phyloP scores from a whole-genome alignment of 2,329 filamentous ascomycete species.

The Keithomyces neogunnii region DNA sequence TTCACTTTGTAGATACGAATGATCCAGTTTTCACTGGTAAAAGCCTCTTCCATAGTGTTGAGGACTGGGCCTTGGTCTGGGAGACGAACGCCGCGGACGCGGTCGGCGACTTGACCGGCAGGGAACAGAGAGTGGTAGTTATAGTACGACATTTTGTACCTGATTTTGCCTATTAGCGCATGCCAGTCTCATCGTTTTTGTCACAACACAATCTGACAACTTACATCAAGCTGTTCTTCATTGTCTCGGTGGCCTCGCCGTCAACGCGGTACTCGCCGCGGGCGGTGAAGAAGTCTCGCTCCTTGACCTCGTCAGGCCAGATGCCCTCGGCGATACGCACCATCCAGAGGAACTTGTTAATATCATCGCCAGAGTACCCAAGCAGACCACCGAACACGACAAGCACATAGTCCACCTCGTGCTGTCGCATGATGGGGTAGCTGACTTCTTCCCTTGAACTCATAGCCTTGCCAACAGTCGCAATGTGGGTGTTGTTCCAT shows the following conservation, averaged over 20 bases:
- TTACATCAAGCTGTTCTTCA: conserved; percentile 99
- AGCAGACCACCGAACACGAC: conserved; percentile 93
- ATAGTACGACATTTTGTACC: conserved; percentile 99
- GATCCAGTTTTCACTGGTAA: conserved; percentile 99
- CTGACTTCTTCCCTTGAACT: conserved; percentile 94
- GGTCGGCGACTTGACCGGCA: conserved; percentile 78
- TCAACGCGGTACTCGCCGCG: conserved; percentile 95
- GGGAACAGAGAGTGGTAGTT: conserved; percentile 93
- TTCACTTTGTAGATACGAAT: conserved; percentile 99
- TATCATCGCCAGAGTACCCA: conserved; percentile 96
- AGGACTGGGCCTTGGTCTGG: conserved; percentile 81
- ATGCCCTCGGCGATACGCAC: conserved; percentile 97
- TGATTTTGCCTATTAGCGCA: conserved; percentile 29
- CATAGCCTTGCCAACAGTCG: conserved; percentile 98
- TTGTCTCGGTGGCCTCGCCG: conserved; percentile 84
- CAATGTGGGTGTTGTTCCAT: conserved; percentile 99
- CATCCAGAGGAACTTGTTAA: conserved; percentile 99
- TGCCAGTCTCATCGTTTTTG: not conserved
- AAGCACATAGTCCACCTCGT: conserved; percentile 98
- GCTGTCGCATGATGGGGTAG: conserved; percentile 96
- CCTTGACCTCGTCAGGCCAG: conserved; percentile 98
- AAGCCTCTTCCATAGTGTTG: conserved; percentile 88
- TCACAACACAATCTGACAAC: conserved; percentile 22
- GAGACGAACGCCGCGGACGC: conserved; percentile 72
- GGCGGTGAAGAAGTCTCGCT: conserved; percentile 89